Evolutionary conservation across 1,284 basidiomycete genomes (phyloP).

Genomic region (Microbotryum violaceum): DNA sequence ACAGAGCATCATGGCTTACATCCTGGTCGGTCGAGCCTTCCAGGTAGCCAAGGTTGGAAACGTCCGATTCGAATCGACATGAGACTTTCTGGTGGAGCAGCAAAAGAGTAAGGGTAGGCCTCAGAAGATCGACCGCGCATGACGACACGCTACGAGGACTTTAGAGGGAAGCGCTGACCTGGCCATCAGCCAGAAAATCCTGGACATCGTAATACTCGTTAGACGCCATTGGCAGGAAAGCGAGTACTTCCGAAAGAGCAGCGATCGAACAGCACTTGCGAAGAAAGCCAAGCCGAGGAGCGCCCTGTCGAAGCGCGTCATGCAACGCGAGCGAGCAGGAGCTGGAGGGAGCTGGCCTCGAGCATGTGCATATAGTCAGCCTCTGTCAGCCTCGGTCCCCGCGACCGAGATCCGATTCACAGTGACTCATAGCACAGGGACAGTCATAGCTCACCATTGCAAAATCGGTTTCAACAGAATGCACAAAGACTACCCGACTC

Average conservation of each 20-base stretch:
- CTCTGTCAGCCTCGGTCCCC: no score
- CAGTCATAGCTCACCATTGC: no score
- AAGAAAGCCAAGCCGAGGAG: no score
- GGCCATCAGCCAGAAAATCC: conserved; percentile 24
- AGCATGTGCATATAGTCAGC: no score
- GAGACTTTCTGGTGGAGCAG: conserved; percentile 32
- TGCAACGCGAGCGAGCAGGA: no score
- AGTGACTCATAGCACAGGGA: no score
- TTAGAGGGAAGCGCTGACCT: conserved; percentile 5
- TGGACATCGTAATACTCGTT: conserved; percentile 11
- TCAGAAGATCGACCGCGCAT: not conserved
- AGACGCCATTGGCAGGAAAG: not conserved
- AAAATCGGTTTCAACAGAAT: no score
- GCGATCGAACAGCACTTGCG: no score
- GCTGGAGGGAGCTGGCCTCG: no score
- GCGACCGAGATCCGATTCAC: no score
- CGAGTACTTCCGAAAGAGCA: not conserved
- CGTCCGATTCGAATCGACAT: conserved; percentile 31
- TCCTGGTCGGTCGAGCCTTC: conserved; percentile 37
- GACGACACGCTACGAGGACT: not conserved
- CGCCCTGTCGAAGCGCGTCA: no score
- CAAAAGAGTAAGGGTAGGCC: not conserved
- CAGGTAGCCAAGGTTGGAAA: conserved; percentile 37
- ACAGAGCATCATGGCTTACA: conserved; percentile 15
- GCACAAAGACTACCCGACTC: no score